These are phyloP conservation scores for Yarrowia divulgata DNA, from an alignment of 805 yeast species.

Conservation along the genomic window DNA sequence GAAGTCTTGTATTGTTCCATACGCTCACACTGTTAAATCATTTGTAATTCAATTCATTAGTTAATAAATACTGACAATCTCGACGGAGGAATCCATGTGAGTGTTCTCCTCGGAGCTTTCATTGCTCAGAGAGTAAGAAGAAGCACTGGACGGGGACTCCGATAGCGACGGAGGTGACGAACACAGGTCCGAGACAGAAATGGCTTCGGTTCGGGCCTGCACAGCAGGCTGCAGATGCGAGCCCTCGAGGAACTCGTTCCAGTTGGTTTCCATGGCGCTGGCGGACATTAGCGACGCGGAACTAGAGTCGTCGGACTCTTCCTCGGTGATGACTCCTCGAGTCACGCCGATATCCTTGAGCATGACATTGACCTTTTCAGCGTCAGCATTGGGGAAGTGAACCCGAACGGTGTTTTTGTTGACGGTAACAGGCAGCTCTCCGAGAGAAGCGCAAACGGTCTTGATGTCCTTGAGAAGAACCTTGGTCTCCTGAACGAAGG, in stretches of 20 bases:
- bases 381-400: conserved; percentile 76
- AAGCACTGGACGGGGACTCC: conserved; percentile 34
- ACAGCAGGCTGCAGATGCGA: conserved; percentile 17
- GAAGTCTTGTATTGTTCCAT: not conserved
- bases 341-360: conserved; percentile 66
- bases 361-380: conserved; percentile 61
- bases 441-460: conserved; percentile 59
- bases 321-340: conserved; percentile 59
- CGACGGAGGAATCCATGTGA: conserved; percentile 28
- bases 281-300: conserved; percentile 21
- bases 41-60: conserved; percentile 11
- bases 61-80: conserved; percentile 39
- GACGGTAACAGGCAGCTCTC: conserved; percentile 68
- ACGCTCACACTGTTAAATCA: not conserved
- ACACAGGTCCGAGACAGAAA: conserved; percentile 6
- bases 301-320: conserved; percentile 12
- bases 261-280: conserved; percentile 18
- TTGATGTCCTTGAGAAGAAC: conserved; percentile 55
- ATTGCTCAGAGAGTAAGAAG: conserved; percentile 38
- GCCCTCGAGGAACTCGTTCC: conserved; percentile 24
- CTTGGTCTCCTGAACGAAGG: conserved; percentile 50
- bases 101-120: conserved; percentile 37
- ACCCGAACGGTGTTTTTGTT: conserved; percentile 56
- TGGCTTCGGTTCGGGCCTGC: conserved; percentile 14
- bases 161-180: conserved; percentile 32